Conservation (phyloP, 1,139 yeast species). For the Protomyces gravidus region DNA sequence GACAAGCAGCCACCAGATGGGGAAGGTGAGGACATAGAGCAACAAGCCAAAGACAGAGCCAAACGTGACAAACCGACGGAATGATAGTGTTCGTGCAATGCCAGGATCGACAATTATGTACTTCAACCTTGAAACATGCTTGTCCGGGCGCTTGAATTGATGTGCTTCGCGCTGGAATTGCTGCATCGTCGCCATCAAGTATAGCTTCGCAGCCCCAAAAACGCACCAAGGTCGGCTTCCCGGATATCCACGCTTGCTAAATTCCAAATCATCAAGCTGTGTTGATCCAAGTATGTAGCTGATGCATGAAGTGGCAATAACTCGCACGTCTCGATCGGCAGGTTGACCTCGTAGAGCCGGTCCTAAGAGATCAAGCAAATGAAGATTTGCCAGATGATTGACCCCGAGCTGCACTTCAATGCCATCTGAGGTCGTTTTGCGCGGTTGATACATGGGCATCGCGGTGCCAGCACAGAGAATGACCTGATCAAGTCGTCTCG, state of each 20-base stretch:
- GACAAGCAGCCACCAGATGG: slow-evolving; percentile 74
- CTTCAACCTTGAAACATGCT: slow-evolving; percentile 61
- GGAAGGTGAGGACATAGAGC: slow-evolving; percentile 64
- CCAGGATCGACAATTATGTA: slow-evolving; percentile 89
- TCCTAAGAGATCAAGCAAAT: slow-evolving; percentile 66
- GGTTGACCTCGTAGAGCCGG: slow-evolving; percentile 87
- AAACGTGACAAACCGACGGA: slow-evolving; percentile 70
- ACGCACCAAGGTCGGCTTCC: slow-evolving; percentile 62
- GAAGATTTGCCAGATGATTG: slow-evolving; percentile 77
- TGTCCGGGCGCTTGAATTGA: slow-evolving; percentile 58
- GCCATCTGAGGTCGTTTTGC: slow-evolving; percentile 72
- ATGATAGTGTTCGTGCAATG: slow-evolving; percentile 77
- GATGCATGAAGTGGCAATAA: slow-evolving; percentile 69
- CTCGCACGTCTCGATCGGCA: slow-evolving; percentile 86
- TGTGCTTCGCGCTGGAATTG: slow-evolving; percentile 67
- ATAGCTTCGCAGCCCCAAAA: slow-evolving; percentile 75
- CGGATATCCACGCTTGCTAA: slow-evolving; percentile 61
- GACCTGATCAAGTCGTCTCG: slow-evolving; percentile 83
- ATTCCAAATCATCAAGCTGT: slow-evolving; percentile 63
- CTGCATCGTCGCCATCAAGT: slow-evolving; percentile 65
- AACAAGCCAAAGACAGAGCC: slow-evolving; percentile 71
- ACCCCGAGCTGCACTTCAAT: slow-evolving; percentile 78
- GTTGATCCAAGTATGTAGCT: slow-evolving; percentile 68
- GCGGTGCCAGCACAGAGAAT: slow-evolving; percentile 83
- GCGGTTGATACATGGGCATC: slow-evolving; percentile 58